phyloP scores from a whole-genome alignment of 164 flowering plant species.

The Vitis cinerea region DNA sequence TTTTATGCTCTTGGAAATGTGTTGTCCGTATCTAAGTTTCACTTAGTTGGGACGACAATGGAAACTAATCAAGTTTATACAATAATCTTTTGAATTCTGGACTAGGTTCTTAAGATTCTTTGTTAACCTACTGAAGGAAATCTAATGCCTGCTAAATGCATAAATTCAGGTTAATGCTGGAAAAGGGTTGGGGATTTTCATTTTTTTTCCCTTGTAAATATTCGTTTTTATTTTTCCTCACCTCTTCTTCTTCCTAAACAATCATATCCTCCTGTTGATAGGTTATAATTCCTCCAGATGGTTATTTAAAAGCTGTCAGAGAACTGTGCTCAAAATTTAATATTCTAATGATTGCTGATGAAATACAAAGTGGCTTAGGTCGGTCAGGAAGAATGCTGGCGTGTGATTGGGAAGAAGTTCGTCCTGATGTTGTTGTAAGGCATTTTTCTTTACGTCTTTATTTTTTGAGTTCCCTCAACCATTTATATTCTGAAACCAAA shows the following conservation, averaged over 20 bases:
- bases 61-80: not conserved
- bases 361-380: conserved; percentile 92
- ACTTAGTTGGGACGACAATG: not conserved
- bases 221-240: conserved; percentile 6
- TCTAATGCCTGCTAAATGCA: too few relatives aligned
- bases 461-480: not conserved
- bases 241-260: not conserved
- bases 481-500: not conserved
- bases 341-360: conserved; percentile 95
- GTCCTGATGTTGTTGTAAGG: conserved; percentile 93
- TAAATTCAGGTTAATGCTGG: too few relatives aligned
- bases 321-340: conserved; percentile 84
- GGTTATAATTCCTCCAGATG: conserved; percentile 92
- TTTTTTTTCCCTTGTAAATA: not conserved
- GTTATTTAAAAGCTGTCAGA: conserved; percentile 84
- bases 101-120: not conserved
- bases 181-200: not conserved
- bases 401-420: conserved; percentile 94
- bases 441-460: not conserved
- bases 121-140: too few relatives aligned
- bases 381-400: conserved; percentile 91
- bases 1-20: not conserved
- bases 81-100: not conserved
- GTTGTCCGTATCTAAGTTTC: not conserved
- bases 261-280: conserved; percentile 19